phyloP scores from a whole-genome alignment of 164 flowering plant genomes.

The Stephania japonica region DNA sequence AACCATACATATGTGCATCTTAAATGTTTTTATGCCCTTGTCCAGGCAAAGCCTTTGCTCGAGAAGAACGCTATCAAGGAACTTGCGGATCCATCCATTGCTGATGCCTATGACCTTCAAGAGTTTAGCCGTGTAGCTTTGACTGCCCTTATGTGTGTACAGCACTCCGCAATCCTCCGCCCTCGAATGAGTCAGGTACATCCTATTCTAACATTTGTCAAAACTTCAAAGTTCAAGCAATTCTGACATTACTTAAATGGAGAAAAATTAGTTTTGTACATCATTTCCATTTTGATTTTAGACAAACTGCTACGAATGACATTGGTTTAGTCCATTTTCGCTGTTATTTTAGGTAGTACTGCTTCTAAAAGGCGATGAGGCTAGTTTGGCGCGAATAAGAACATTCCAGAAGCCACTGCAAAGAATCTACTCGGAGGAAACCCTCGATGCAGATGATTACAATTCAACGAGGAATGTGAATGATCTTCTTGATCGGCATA shows the following conservation, averaged over 20 bases:
- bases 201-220: not conserved
- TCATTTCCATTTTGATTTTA: not conserved
- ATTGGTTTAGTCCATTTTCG: not conserved
- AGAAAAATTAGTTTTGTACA: not conserved
- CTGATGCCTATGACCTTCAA: constrained; percentile 37
- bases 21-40: not conserved
- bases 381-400: constrained; percentile 22
- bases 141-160: constrained; percentile 60
- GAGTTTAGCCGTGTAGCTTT: constrained; percentile 42
- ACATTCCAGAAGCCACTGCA: constrained; percentile 29
- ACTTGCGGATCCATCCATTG: constrained; percentile 67
- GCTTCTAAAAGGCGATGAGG: constrained; percentile 50
- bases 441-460: constrained; percentile 52
- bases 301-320: not conserved
- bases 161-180: constrained; percentile 45
- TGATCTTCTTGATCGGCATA: constrained; percentile 43
- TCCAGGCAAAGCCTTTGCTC: constrained; percentile 76
- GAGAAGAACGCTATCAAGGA: constrained; percentile 28
- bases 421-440: constrained; percentile 56
- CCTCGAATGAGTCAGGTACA: constrained; percentile 83
- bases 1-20: not conserved
- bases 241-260: not conserved
- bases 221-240: no score
- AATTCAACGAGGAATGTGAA: constrained; percentile 39
- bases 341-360: constrained; percentile 50